A percentile compares a stretch with the other conserved stretches of the same genome.
phyloP scores from a whole-genome alignment of 768 basidiomycete genomes.

The Gloeostereum incarnatum region DNA sequence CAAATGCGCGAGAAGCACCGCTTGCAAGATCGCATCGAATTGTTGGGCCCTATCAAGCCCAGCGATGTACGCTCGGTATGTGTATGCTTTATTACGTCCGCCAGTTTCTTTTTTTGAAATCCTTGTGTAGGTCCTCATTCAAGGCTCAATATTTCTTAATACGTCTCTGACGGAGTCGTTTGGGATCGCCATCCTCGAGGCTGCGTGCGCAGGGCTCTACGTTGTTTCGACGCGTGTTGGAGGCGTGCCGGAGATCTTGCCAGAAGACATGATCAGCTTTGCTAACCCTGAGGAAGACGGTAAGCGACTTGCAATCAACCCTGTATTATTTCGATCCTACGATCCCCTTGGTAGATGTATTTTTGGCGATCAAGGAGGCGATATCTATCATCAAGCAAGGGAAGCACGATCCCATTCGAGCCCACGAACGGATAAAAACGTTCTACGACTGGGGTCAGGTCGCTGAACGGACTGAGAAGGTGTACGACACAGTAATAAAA shows the following conservation, averaged over 20 bases:
- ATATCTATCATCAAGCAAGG: constrained; percentile 60
- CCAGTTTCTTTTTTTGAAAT: neutral
- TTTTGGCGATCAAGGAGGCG: constrained; percentile 76
- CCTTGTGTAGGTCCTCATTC: constrained; percentile 60
- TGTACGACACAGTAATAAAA: constrained; percentile 64
- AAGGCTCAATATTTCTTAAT: constrained; percentile 89
- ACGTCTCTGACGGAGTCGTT: constrained; percentile 95
- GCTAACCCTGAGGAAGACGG: constrained; percentile 92
- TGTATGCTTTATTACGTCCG: constrained; percentile 4
- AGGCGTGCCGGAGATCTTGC: constrained; percentile 92
- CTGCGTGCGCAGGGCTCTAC: constrained; percentile 89
- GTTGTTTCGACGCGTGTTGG: constrained; percentile 93
- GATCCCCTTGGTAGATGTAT: constrained; percentile 48
- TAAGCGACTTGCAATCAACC: constrained; percentile 21
- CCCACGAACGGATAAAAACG: constrained; percentile 66
- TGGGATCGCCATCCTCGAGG: constrained; percentile 96
- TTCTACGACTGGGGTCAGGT: constrained; percentile 89
- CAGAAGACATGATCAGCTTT: constrained; percentile 92
- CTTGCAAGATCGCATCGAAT: constrained; percentile 86
- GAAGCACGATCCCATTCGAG: constrained; percentile 62
- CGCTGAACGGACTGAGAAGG: constrained; percentile 70
- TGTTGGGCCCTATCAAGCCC: constrained; percentile 75
- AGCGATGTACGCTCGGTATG: constrained; percentile 76
- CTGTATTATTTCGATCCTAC: neutral
- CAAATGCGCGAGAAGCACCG: constrained; percentile 92